Base-by-base conservation (phyloP, 2,329 filamentous ascomycete species). In the Sphaerulina musiva region DNA sequence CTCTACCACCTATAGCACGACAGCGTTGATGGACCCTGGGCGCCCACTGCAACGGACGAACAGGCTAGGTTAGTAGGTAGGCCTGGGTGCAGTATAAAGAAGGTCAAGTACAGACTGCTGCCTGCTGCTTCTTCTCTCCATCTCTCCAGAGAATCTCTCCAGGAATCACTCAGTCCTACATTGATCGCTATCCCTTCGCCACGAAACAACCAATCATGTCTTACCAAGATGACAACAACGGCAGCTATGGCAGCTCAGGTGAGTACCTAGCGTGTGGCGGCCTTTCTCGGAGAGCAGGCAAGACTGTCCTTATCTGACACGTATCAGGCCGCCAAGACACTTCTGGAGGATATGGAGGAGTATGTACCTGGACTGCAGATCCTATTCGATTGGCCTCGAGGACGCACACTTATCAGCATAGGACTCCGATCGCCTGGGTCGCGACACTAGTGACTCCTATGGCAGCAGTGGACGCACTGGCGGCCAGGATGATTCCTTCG, bases 381-480 rank as follows among this genome's bases (percentile, higher is more conserved):
- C 31, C 4, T 11, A 5, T 9, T 48, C 51, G 38, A 59, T 58
- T 58, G 51, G 54, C 34, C 39, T 38, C 43, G 14, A 11, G 46
- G 23, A 38, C 41, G 32, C 12, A 39, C 42, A 44, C 58, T 62
- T 55, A 62, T 57, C 60, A 56, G 44, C 39, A 36, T 34, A 47
- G 36, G 44, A 54, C 5, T 38, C 34, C 23, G 48, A 51, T 45
- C 2, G 12, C 17, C 6, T 45, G 8, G 40, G 31, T 23, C 26
- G 47, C n/a, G 42, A 51, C 46, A 43, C 52, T 29, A 29, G 26
- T 44, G 31, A 38, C 43, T 52, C 42, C 6, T 39, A 46, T 29
- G 47, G 48, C 3, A 29, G 26, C 26, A 29, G 26, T 7, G 26
- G 5, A 6, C 26, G 26, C 26, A 29, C 26, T 29, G 26, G 26